Conservation (phyloP, 139 green algal species). For the Ettlia oleoabundans region DNA sequence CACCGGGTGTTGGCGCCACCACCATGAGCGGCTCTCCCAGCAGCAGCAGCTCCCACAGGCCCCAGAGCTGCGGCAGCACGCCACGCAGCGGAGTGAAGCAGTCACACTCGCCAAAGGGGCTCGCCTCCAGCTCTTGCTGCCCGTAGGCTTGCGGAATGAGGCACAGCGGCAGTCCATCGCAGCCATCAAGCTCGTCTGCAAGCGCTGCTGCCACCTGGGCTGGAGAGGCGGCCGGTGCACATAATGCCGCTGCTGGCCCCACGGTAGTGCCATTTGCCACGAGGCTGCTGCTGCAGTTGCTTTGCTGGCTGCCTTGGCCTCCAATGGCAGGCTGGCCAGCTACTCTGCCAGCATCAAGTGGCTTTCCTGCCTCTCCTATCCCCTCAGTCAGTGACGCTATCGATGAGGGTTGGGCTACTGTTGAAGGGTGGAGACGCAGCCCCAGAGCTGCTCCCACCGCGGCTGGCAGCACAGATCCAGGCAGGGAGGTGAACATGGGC, state of each 20-base stretch:
- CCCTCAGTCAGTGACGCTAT: too few species aligned
- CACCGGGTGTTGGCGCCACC: slow-evolving; percentile 69
- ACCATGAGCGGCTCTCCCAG: slow-evolving; percentile 83
- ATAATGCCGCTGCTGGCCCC: not conserved
- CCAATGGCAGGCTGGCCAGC: too few species aligned
- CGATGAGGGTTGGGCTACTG: not conserved
- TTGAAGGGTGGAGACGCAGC: not conserved
- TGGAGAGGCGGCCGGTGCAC: not conserved
- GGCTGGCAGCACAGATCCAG: slow-evolving; percentile 8
- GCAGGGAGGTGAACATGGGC: slow-evolving; percentile 30
- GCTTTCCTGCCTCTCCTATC: too few species aligned
- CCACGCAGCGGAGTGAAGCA: slow-evolving; percentile 56
- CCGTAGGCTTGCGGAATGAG: slow-evolving; percentile 35
- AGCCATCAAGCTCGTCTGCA: slow-evolving; percentile 36
- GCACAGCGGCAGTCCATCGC: slow-evolving; percentile 23
- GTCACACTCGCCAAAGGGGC: slow-evolving; percentile 59
- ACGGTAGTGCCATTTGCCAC: not conserved
- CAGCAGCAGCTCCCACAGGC: slow-evolving; percentile 88
- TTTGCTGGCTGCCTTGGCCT: not conserved
- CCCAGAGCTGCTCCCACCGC: not conserved
- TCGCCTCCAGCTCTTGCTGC: slow-evolving; percentile 21
- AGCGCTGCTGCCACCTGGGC: slow-evolving; percentile 10
- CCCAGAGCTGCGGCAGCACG: slow-evolving; percentile 65
- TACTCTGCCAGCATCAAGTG: too few species aligned
- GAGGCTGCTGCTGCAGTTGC: not conserved